Percentiles rank a stretch among this genome's conserved stretches.
These are phyloP conservation scores for Halophytophthora batemanensis DNA, from an alignment of 352 stramenopile species.

Conservation along the genomic window DNA sequence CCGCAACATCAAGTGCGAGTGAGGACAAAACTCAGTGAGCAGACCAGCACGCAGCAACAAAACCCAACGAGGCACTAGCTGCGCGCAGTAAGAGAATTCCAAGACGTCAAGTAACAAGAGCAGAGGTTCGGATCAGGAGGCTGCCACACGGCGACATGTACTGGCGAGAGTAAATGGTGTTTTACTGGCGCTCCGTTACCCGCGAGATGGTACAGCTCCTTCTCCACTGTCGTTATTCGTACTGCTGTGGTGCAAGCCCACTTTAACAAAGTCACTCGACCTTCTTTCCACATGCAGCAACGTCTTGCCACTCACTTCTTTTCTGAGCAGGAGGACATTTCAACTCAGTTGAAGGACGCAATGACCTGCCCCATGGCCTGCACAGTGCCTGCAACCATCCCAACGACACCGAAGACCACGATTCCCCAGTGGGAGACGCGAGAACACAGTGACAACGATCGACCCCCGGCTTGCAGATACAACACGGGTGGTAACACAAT, in stretches of 20 bases:
- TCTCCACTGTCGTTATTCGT: too few relatives aligned
- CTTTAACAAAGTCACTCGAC: too few relatives aligned
- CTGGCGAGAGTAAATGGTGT: too few relatives aligned
- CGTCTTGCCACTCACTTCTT: too few relatives aligned
- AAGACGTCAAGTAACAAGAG: too few relatives aligned
- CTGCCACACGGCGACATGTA: too few relatives aligned
- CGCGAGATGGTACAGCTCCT: too few relatives aligned
- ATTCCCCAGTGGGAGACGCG: constrained; percentile 45
- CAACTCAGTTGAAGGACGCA: constrained; percentile 27
- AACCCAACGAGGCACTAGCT: constrained; percentile 16
- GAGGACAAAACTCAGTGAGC: constrained; percentile 26
- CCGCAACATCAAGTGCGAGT: constrained; percentile 95
- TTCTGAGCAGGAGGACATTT: too few relatives aligned
- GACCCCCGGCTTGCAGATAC: constrained; percentile 44
- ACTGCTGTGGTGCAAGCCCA: too few relatives aligned
- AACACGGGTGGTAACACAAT: constrained; percentile 73
- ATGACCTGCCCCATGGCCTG: constrained; percentile 55
- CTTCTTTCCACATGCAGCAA: too few relatives aligned
- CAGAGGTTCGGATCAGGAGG: too few relatives aligned
- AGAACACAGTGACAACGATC: constrained; percentile 36
- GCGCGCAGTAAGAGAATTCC: neutral
- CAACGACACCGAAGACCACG: constrained; percentile 46
- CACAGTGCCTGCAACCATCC: constrained; percentile 65
- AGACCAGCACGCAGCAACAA: constrained; percentile 7
- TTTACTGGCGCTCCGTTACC: too few relatives aligned